These are phyloP conservation scores for Spergularia azorica DNA, from an alignment of 179 eudicot species.

Conservation along the genomic window DNA sequence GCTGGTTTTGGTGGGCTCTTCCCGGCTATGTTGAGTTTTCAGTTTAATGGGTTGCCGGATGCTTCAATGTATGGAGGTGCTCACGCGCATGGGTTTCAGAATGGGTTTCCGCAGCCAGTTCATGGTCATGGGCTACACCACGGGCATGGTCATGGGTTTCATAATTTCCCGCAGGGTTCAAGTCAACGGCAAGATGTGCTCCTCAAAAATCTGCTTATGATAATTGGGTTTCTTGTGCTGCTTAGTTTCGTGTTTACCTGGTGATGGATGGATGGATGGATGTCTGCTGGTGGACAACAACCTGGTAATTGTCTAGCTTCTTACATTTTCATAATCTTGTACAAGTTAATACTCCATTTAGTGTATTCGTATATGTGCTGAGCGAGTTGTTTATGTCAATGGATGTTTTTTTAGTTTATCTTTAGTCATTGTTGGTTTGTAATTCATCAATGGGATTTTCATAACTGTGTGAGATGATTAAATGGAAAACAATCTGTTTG, in stretches of 20 bases:
- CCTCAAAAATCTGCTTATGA: conserved; percentile 29
- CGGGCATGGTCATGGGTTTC: conserved; percentile 21
- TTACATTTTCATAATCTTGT: conserved; percentile 12
- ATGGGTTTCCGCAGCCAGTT: conserved; percentile 32
- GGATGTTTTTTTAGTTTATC: conserved; percentile 13
- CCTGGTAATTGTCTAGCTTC: conserved; percentile 26
- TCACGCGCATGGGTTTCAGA: conserved; percentile 39
- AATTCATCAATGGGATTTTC: background rate
- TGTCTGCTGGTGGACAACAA: conserved; percentile 1
- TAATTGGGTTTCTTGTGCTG: conserved; percentile 38
- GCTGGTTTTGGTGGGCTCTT: conserved; percentile 61
- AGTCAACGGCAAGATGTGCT: conserved; percentile 38
- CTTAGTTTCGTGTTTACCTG: conserved; percentile 30
- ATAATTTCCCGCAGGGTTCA: conserved; percentile 15
- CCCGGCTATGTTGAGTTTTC: conserved; percentile 53
- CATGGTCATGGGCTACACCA: conserved; percentile 26
- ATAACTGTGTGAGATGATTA: conserved; percentile 3
- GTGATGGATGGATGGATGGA: background rate
- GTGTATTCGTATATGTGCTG: background rate
- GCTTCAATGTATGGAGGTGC: conserved; percentile 39
- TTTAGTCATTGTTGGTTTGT: conserved; percentile 16
- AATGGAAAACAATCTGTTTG: background rate
- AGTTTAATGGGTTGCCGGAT: conserved; percentile 56
- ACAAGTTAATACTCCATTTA: background rate
- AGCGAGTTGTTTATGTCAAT: conserved; percentile 22